These are phyloP conservation scores for Aspergillus sclerotiicarbonarius DNA, from an alignment of 495 filamentous ascomycete genomes.

Conservation along the genomic window DNA sequence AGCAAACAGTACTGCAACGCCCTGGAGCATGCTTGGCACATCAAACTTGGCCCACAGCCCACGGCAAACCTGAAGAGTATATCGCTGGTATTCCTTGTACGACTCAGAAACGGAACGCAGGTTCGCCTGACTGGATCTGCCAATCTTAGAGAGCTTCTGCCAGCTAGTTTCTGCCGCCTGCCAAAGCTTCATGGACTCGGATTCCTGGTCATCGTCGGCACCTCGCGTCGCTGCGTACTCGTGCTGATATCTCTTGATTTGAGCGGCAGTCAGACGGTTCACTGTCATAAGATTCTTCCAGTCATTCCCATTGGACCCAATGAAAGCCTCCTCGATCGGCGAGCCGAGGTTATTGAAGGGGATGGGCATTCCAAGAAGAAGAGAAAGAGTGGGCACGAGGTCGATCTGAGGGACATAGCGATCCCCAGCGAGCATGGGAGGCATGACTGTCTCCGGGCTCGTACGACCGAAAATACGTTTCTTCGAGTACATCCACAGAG, in stretches of 20 bases:
- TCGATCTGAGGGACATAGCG: slow-evolving; percentile 93
- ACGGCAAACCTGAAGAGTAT: slow-evolving; percentile 78
- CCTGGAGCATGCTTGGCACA: slow-evolving; percentile 75
- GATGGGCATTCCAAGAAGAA: slow-evolving; percentile 87
- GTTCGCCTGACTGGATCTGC: slow-evolving; percentile 34
- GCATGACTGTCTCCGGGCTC: slow-evolving; percentile 54
- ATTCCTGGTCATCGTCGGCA: slow-evolving; percentile 55
- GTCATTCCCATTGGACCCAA: slow-evolving; percentile 61
- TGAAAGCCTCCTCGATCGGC: slow-evolving; percentile 92
- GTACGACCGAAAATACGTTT: slow-evolving; percentile 76
- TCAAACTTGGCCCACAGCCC: slow-evolving; percentile 89
- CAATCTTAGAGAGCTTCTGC: slow-evolving; percentile 36
- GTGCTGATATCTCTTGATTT: slow-evolving; percentile 84
- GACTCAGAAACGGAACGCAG: slow-evolving; percentile 51
- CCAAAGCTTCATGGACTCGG: slow-evolving; percentile 61
- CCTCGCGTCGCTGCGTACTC: slow-evolving; percentile 61
- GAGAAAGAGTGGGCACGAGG: slow-evolving; percentile 83
- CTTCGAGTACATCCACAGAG: slow-evolving; percentile 98
- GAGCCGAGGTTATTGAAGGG: slow-evolving; percentile 96
- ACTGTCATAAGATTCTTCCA: slow-evolving; percentile 74
- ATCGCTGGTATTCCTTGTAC: slow-evolving; percentile 70
- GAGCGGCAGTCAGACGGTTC: slow-evolving; percentile 73
- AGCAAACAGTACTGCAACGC: slow-evolving; percentile 66
- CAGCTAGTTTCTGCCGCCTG: slow-evolving; percentile 47
- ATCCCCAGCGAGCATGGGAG: slow-evolving; percentile 72